Evolutionary conservation across 495 filamentous ascomycete genomes (phyloP), one percentile per base, ranked within the genome.

Genomic region (Hyphodiscus hymeniophilus): DNA sequence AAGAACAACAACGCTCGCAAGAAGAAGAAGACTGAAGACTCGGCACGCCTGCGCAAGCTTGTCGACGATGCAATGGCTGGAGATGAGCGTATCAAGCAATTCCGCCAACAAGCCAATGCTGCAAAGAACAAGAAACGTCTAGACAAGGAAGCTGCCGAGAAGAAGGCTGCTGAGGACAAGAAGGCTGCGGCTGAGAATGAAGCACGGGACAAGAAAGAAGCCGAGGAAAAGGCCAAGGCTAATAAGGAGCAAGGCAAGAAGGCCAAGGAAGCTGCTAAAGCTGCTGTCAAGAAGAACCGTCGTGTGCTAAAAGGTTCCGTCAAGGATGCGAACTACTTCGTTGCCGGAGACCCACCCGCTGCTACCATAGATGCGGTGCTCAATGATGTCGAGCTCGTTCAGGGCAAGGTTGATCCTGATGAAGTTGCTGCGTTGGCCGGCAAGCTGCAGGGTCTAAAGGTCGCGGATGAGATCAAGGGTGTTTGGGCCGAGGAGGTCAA

Each of bases 21-120:
- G 66, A 97, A 97, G 87, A 92, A 87, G 77, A 98, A 98, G 89
- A 86, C 81, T 16, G 92, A 98, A 77, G 92, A 98, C 66, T 94
- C 82, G 56, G 78, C 85, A 28, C 87, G 92, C 57, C 77, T 97
- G 50, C 80, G 90, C 54, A 82, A 87, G 65, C 68, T 97, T 36
- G 79, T 98, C 28, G 94, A 98, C 63, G 85, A 94, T 59, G 78
- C 74, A 50, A 76, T 87, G 21, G 79, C 79, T 41, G 70, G 75
- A 35, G 92, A 98, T 63, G 89, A 94, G 71, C 86, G 92, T 54
- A 96, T 96, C 76, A 95, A 94, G 87, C 80, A 79, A 57, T 98
- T 98, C 87, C 76, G 80, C 42, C 81, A 97, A 70, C 80, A 85
- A 61, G 87, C 88, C 59, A 85, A 83, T 68, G 89, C 89, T 35